Percentiles rank a stretch among this genome's conserved stretches.
These are phyloP conservation scores for Royoungia palumana DNA, from an alignment of 768 basidiomycete genomes.

Conservation along the genomic window DNA sequence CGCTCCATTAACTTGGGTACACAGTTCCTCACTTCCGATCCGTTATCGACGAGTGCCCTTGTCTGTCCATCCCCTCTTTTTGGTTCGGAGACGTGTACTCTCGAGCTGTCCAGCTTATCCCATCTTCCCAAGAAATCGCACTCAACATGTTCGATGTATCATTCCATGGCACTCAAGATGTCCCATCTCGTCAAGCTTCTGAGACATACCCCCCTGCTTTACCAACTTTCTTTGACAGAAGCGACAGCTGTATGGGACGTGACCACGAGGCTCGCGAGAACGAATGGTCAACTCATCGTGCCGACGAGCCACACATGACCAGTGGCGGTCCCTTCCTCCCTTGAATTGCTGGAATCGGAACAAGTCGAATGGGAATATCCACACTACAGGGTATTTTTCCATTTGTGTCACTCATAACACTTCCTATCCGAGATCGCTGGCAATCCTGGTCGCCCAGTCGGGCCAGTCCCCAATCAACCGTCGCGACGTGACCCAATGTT, in stretches of 20 bases:
- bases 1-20: too few species aligned
- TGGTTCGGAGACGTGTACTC: constrained; percentile 39
- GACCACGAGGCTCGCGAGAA: constrained; percentile 3
- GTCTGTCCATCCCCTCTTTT: constrained; percentile 34
- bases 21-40: constrained; percentile 21
- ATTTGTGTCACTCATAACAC: constrained; percentile 40
- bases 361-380: constrained; percentile 49
- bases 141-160: constrained; percentile 21
- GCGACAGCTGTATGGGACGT: constrained; percentile 42
- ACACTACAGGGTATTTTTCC: constrained; percentile 38
- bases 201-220: constrained; percentile 36
- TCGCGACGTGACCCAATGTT: constrained; percentile 24
- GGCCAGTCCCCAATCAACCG: constrained; percentile 32
- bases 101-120: constrained; percentile 47
- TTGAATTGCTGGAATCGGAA: constrained; percentile 39
- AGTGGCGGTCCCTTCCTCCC: constrained; percentile 14
- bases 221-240: constrained; percentile 41
- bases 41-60: constrained; percentile 36
- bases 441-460: constrained; percentile 43
- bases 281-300: constrained; percentile 8
- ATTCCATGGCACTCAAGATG: constrained; percentile 36
- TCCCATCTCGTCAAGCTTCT: constrained; percentile 40
- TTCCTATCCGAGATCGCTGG: constrained; percentile 41
- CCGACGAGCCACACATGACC: constrained; percentile 5
- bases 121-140: constrained; percentile 30